Percentiles rank a stretch among this genome's conserved stretches.
phyloP scores from a whole-genome alignment of 2,329 filamentous ascomycete species.

The Gnomoniopsis smithogilvyi region DNA sequence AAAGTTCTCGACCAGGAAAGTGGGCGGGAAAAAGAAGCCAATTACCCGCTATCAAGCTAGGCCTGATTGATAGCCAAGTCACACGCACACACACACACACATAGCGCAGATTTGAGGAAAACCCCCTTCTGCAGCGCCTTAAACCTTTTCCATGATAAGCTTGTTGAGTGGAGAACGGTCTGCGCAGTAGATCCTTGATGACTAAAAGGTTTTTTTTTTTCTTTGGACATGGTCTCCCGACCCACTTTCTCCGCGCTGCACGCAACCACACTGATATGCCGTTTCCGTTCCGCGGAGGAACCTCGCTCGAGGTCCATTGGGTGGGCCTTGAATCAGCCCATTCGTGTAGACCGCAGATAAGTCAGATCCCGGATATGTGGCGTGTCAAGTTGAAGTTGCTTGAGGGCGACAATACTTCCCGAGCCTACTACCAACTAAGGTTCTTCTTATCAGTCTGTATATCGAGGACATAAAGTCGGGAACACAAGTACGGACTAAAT shows the following conservation, averaged over 20 bases:
- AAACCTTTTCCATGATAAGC: slow-evolving; percentile 13
- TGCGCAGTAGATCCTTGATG: background rate
- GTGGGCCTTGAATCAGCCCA: no score
- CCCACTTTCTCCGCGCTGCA: background rate
- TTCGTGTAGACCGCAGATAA: no score
- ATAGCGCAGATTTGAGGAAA: background rate
- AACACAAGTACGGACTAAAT: no score
- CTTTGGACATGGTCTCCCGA: background rate
- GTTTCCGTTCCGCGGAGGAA: background rate
- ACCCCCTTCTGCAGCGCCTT: background rate
- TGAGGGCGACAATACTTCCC: no score
- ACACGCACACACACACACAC: background rate
- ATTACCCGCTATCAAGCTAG: background rate
- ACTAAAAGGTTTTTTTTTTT: no score
- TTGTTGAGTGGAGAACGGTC: background rate
- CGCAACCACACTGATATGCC: background rate
- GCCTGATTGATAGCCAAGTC: no score
- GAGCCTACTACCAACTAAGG: no score
- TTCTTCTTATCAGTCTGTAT: no score
- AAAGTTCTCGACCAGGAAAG: background rate
- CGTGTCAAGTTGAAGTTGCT: background rate
- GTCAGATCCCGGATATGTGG: background rate
- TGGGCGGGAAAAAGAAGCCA: background rate
- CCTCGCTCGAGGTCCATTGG: no score
- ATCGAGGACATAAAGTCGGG: no score